Percentiles rank a stretch among this genome's conserved stretches.
Evolutionary conservation across 2,329 filamentous ascomycete species (phyloP).

Genomic region (Tolypocladium tundrense): DNA sequence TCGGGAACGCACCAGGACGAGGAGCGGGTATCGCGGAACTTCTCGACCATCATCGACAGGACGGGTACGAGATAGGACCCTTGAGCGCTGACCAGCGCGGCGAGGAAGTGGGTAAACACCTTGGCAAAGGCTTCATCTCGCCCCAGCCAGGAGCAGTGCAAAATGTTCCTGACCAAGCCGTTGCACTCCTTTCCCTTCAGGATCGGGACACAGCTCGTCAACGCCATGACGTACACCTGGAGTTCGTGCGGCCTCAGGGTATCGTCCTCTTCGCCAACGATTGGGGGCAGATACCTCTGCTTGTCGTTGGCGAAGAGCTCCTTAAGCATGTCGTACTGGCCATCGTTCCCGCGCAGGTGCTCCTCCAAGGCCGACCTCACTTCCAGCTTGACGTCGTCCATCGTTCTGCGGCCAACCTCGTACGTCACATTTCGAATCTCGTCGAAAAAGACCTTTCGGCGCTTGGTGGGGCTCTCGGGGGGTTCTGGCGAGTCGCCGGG

Average conservation of each 20-base stretch:
- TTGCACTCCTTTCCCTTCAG: constrained; percentile 48
- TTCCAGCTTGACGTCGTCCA: constrained; percentile 45
- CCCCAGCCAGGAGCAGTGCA: constrained; percentile 55
- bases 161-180: constrained; percentile 45
- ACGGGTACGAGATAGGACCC: constrained; percentile 66
- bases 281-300: constrained; percentile 26
- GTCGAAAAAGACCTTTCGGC: constrained; percentile 49
- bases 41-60: constrained; percentile 69
- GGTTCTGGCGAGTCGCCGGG: constrained; percentile 27
- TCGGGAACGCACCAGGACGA: constrained; percentile 38
- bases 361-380: constrained; percentile 46
- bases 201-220: constrained; percentile 50
- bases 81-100: constrained; percentile 70
- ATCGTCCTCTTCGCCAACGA: constrained; percentile 35
- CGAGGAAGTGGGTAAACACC: constrained; percentile 58
- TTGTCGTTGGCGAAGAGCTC: constrained; percentile 44
- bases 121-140: constrained; percentile 55
- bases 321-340: constrained; percentile 52
- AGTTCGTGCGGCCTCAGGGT: constrained; percentile 44
- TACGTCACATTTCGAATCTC: constrained; percentile 46
- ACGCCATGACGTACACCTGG: constrained; percentile 50
- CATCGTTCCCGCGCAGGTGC: constrained; percentile 46
- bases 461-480: constrained; percentile 37
- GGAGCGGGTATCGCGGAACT: constrained; percentile 50
- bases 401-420: constrained; percentile 40